These are phyloP conservation scores for Thermochaetoides thermophila DNA, from an alignment of 495 filamentous ascomycete species.

Conservation along the genomic window DNA sequence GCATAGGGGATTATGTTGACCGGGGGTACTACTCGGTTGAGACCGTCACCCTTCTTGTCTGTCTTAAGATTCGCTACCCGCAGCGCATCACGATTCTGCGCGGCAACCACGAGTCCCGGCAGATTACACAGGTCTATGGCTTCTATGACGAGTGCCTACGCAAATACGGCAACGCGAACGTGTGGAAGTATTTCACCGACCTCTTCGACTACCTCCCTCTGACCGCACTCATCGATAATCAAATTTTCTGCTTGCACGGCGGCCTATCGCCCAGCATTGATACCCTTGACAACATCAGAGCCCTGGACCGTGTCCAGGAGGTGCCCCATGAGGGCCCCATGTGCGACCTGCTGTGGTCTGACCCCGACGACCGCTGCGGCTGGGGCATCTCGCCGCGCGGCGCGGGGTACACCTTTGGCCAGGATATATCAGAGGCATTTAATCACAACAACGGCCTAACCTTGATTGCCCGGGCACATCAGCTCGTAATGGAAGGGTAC, in stretches of 20 bases:
- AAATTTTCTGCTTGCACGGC: slow-evolving; percentile 98
- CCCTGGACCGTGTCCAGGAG: slow-evolving; percentile 92
- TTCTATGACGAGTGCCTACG: slow-evolving; percentile 97
- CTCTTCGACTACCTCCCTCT: slow-evolving; percentile 97
- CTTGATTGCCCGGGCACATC: slow-evolving; percentile 84
- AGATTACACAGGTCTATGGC: slow-evolving; percentile 95
- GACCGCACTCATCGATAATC: slow-evolving; percentile 96
- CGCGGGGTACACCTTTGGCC: slow-evolving; percentile 96
- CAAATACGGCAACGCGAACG: slow-evolving; percentile 97
- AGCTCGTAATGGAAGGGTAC: slow-evolving; percentile 96
- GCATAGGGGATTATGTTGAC: slow-evolving; percentile 82
- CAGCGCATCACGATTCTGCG: slow-evolving; percentile 93
- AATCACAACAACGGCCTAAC: slow-evolving; percentile 99
- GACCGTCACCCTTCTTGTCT: slow-evolving; percentile 86
- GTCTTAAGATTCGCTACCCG: slow-evolving; percentile 90
- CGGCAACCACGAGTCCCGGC: slow-evolving; percentile 92
- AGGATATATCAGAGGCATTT: slow-evolving; percentile 98
- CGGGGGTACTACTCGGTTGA: slow-evolving; percentile 95
- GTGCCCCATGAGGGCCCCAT: slow-evolving; percentile 97
- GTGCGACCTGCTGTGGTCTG: slow-evolving; percentile 96
- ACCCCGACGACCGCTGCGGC: slow-evolving; percentile 94
- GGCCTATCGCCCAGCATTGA: slow-evolving; percentile 93
- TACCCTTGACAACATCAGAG: slow-evolving; percentile 94
- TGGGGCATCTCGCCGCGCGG: slow-evolving; percentile 97
- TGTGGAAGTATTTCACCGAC: slow-evolving; percentile 99